Conservation (phyloP, 163 green algal genomes). For the Picocystis sp. region DNA sequence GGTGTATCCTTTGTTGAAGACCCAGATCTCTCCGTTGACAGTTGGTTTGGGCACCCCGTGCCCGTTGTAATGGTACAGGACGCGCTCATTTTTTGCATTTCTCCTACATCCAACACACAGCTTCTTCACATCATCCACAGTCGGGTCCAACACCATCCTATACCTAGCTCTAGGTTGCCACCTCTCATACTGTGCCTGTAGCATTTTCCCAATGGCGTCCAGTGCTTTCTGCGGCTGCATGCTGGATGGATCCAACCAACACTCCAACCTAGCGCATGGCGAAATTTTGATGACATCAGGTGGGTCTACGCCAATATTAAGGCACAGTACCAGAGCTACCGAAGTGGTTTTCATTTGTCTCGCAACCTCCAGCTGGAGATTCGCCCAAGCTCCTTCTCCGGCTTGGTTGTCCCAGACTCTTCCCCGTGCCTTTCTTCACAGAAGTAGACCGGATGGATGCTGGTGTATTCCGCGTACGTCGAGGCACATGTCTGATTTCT, state of each 20-base stretch:
- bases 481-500: too few species aligned
- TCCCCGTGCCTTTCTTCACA: too few species aligned
- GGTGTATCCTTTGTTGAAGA: slow-evolving; percentile 87
- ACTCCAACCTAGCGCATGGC: slow-evolving; percentile 80
- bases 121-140: slow-evolving; percentile 94
- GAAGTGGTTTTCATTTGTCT: slow-evolving; percentile 28
- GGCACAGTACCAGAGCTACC: slow-evolving; percentile 83
- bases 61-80: slow-evolving; percentile 94
- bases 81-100: slow-evolving; percentile 73
- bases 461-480: too few species aligned
- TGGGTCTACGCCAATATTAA: slow-evolving; percentile 98
- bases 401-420: too few species aligned
- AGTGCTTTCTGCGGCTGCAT: slow-evolving; percentile 86
- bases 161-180: slow-evolving; percentile 91
- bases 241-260: slow-evolving; percentile 72
- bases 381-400: too few species aligned
- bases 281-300: slow-evolving; percentile 96
- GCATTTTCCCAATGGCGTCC: slow-evolving; percentile 68
- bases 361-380: slow-evolving; percentile 1
- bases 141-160: slow-evolving; percentile 91
- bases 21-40: slow-evolving; percentile 90
- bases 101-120: slow-evolving; percentile 63
- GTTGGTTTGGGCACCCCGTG: slow-evolving; percentile 92
- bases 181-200: slow-evolving; percentile 92
- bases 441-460: too few species aligned